Conservation (phyloP, 75 land plant genomes). For the Pinus taeda region DNA sequence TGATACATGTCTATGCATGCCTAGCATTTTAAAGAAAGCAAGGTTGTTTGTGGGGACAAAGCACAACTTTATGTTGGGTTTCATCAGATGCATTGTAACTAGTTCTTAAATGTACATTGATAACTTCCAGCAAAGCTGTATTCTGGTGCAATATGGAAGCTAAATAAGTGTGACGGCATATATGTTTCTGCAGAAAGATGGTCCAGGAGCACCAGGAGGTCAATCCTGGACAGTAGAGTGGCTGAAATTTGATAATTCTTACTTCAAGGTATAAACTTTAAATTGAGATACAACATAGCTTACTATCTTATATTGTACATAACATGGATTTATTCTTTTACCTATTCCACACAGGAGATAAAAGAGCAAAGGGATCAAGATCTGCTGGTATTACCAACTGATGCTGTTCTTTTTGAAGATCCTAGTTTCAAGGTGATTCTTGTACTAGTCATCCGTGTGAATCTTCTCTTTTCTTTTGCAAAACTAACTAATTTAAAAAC, state of each 20-base stretch:
- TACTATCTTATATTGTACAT: not conserved
- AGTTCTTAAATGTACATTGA: not conserved
- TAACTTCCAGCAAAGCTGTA: not conserved
- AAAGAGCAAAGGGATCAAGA: slow-evolving; percentile 87
- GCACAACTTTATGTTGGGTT: not conserved
- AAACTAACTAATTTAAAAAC: not conserved
- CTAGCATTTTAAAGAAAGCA: too few relatives aligned
- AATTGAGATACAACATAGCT: not conserved
- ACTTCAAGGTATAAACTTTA: slow-evolving; percentile 62
- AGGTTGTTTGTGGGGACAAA: too few relatives aligned
- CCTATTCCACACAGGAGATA: slow-evolving; percentile 60
- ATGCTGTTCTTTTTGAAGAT: slow-evolving; percentile 93
- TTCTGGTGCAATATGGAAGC: not conserved
- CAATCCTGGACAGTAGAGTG: slow-evolving; percentile 99
- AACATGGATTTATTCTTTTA: slow-evolving; percentile 4
- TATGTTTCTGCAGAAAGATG: slow-evolving; percentile 70
- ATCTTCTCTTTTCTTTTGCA: not conserved
- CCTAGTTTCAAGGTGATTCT: slow-evolving; percentile 73
- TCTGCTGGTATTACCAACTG: slow-evolving; percentile 92
- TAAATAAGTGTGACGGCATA: not conserved
- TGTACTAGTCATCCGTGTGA: not conserved
- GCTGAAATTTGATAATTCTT: slow-evolving; percentile 98
- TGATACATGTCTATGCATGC: too few relatives aligned
- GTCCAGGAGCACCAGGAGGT: slow-evolving; percentile 97
- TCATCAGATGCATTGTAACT: not conserved